Evolutionary conservation across 495 filamentous ascomycete species (phyloP).

Genomic region (Hypoxylon lienhwacheense): DNA sequence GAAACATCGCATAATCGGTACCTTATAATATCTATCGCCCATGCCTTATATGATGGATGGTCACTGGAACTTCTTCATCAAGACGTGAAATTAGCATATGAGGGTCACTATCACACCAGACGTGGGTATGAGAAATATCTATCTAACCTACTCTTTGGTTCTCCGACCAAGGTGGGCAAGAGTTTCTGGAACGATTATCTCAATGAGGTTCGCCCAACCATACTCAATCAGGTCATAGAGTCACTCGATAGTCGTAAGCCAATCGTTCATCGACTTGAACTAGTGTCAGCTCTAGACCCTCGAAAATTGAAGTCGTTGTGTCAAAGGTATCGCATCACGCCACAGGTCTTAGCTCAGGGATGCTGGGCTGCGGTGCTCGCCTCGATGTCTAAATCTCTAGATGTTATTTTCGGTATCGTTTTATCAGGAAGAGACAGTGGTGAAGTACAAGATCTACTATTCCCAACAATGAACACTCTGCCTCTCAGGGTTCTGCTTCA

Average conservation of each 20-base stretch:
- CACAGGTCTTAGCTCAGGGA: conserved; percentile 66
- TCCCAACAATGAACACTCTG: conserved; percentile 80
- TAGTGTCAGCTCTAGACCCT: conserved; percentile 42
- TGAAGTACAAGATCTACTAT: conserved; percentile 60
- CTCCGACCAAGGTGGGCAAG: conserved; percentile 43
- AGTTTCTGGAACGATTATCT: conserved; percentile 65
- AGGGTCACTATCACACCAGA: conserved; percentile 43
- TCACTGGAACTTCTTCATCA: conserved; percentile 67
- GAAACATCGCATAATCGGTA: conserved; percentile 44
- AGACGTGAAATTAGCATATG: conserved; percentile 64
- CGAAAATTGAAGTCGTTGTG: conserved; percentile 54
- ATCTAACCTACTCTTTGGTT: conserved; percentile 44
- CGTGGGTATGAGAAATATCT: conserved; percentile 53
- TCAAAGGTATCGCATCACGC: conserved; percentile 57
- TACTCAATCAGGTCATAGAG: conserved; percentile 35
- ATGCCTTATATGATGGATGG: conserved; percentile 80
- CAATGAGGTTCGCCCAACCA: conserved; percentile 47
- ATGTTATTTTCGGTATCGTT: conserved; percentile 71
- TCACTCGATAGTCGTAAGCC: background rate
- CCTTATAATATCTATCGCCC: conserved; percentile 70
- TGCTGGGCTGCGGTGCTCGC: conserved; percentile 68
- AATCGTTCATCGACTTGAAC: conserved; percentile 51
- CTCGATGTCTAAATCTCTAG: conserved; percentile 54
- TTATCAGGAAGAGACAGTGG: conserved; percentile 68
- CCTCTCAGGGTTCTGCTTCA: conserved; percentile 65